Evolutionary conservation across 495 filamentous ascomycete genomes (phyloP).

Genomic region (Aspergillus biplanus): DNA sequence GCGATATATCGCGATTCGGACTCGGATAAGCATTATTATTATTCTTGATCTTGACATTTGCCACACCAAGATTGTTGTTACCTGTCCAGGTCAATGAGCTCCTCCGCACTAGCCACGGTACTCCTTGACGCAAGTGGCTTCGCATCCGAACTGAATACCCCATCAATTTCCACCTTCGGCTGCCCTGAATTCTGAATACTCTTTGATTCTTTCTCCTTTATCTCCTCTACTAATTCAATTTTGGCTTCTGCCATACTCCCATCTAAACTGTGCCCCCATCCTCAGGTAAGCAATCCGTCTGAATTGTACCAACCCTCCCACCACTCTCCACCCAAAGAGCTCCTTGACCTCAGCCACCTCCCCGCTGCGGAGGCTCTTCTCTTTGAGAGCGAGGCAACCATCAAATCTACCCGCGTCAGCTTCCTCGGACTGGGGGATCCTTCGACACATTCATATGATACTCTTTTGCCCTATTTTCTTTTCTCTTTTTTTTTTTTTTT

Average conservation of each 20-base stretch:
- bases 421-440: not conserved
- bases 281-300: constrained; percentile 9
- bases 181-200: not conserved
- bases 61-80: constrained; percentile 1
- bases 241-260: not conserved
- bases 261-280: not conserved
- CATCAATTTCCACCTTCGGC: constrained; percentile 7
- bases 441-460: not conserved
- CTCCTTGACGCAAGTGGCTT: constrained; percentile 39
- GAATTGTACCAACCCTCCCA: constrained; percentile 1
- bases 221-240: not conserved
- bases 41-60: constrained; percentile 6
- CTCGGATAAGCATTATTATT: constrained; percentile 1
- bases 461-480: not conserved
- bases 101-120: constrained; percentile 28
- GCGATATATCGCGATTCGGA: not conserved
- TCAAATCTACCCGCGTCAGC: constrained; percentile 3
- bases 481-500: not conserved
- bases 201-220: constrained; percentile 8
- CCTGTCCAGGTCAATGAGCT: not conserved
- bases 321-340: constrained; percentile 11
- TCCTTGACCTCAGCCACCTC: constrained; percentile 23
- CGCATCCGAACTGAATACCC: constrained; percentile 18
- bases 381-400: constrained; percentile 25
- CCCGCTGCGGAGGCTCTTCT: constrained; percentile 30